These are phyloP conservation scores for Starmera caribaea DNA, from an alignment of 805 yeast species.

Conservation along the genomic window DNA sequence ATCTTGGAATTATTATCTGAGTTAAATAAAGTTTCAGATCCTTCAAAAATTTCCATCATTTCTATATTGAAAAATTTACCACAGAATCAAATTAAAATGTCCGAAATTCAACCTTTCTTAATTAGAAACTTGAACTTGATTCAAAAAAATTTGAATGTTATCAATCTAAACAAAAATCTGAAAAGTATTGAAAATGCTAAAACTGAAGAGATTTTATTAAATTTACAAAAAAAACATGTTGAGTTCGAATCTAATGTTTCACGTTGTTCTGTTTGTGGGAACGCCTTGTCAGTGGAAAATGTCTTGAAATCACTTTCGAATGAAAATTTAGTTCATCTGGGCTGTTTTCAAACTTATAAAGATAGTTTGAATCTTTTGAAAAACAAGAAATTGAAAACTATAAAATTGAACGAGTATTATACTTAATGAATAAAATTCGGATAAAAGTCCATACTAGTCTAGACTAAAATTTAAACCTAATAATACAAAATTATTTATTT, in stretches of 20 bases:
- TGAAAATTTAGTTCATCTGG: constrained; percentile 13
- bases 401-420: constrained; percentile 7
- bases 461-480: no score
- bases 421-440: constrained; percentile 2
- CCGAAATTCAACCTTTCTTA: constrained; percentile 11
- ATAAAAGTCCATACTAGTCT: no score
- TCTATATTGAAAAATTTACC: constrained; percentile 8
- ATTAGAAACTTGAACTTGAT: constrained; percentile 10
- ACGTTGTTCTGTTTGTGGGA: constrained; percentile 47
- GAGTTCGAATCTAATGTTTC: constrained; percentile 3
- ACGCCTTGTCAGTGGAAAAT: constrained; percentile 42
- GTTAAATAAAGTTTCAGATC: constrained; percentile 21
- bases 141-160: constrained; percentile 4
- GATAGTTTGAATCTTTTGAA: background rate
- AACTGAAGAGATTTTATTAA: constrained; percentile 8
- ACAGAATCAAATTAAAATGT: constrained; percentile 7
- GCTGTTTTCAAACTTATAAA: constrained; percentile 7
- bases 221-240: background rate
- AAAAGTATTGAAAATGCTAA: constrained; percentile 27
- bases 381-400: constrained; percentile 7
- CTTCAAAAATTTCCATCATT: constrained; percentile 35
- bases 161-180: constrained; percentile 22
- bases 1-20: constrained; percentile 30
- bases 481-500: no score
- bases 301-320: constrained; percentile 39